A percentile compares a stretch with the other conserved stretches of the same genome.
phyloP scores from a whole-genome alignment of 805 yeast genomes.

The Ogataea trehalophila region DNA sequence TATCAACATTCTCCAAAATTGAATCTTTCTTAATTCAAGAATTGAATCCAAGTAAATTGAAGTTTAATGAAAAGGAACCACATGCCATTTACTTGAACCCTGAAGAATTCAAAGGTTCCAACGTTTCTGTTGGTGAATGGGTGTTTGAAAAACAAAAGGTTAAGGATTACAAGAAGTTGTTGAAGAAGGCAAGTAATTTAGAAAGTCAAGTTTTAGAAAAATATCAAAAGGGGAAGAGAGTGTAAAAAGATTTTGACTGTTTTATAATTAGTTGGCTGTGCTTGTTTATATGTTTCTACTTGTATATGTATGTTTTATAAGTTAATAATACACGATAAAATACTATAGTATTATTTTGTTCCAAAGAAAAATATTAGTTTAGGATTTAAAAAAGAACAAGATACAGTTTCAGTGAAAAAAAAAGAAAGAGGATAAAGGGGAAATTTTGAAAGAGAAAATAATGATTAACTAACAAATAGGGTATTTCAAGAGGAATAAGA shows the following conservation, averaged over 20 bases:
- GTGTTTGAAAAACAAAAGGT: constrained; percentile 42
- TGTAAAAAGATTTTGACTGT: neutral
- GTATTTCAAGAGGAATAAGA: neutral
- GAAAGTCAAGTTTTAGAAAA: constrained; percentile 21
- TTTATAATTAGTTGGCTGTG: neutral
- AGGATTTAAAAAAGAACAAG: neutral
- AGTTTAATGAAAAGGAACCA: constrained; percentile 57
- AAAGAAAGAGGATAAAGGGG: too few species aligned
- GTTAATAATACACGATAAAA: neutral
- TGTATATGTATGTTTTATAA: too few species aligned
- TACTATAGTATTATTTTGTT: neutral
- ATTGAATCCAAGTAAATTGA: constrained; percentile 37
- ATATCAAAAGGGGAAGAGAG: constrained; percentile 7
- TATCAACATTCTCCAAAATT: constrained; percentile 37
- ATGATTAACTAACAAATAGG: neutral
- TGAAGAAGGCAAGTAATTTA: constrained; percentile 25
- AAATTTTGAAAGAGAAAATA: neutral
- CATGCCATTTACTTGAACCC: constrained; percentile 61
- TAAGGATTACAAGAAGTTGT: constrained; percentile 43
- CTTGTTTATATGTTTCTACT: neutral
- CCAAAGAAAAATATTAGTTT: constrained; percentile 4
- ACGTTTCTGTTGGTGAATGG: constrained; percentile 50
- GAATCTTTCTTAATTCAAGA: constrained; percentile 31
- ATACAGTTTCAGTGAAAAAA: neutral
- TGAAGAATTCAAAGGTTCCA: constrained; percentile 52